A percentile compares a stretch with the other conserved stretches of the same genome.
Evolutionary conservation across 2,329 filamentous ascomycete species (phyloP).

Genomic region (Dothidotthia symphoricarpi): DNA sequence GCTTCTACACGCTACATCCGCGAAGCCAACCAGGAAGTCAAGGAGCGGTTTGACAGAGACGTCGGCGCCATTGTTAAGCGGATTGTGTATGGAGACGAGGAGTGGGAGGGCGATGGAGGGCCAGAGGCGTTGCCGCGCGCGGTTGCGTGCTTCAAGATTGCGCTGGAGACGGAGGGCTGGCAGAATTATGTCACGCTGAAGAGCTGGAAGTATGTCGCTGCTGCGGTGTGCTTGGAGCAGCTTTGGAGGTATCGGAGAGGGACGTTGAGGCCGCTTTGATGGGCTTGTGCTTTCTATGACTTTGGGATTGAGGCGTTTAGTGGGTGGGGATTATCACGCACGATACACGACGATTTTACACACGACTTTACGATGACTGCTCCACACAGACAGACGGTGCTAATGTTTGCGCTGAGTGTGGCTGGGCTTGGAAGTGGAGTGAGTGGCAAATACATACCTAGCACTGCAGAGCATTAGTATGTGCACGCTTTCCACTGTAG

Average conservation of each 20-base stretch:
- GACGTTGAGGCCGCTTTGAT: constrained; percentile 16
- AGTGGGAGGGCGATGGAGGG: constrained; percentile 26
- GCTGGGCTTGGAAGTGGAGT: too few relatives aligned
- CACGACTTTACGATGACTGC: too few relatives aligned
- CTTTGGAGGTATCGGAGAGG: constrained; percentile 36
- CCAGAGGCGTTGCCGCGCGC: constrained; percentile 49
- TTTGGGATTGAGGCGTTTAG: too few relatives aligned
- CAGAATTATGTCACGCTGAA: constrained; percentile 37
- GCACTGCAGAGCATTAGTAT: too few relatives aligned
- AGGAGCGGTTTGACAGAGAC: constrained; percentile 45
- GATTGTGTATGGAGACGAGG: constrained; percentile 44
- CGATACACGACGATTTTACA: too few relatives aligned
- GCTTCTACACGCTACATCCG: constrained; percentile 33
- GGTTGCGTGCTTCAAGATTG: constrained; percentile 52
- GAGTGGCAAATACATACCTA: too few relatives aligned
- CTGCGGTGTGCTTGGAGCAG: constrained; percentile 52
- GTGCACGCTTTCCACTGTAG: too few relatives aligned
- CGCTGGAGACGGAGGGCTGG: constrained; percentile 34
- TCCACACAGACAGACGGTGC: too few relatives aligned
- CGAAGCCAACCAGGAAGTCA: constrained; percentile 36
- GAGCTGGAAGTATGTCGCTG: constrained; percentile 56
- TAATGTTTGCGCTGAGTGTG: too few relatives aligned
- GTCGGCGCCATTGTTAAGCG: constrained; percentile 45
- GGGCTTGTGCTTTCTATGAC: too few relatives aligned
- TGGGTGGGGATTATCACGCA: too few relatives aligned